Conservation (phyloP, 1,284 basidiomycete genomes). For the Trichosporon asahii region DNA sequence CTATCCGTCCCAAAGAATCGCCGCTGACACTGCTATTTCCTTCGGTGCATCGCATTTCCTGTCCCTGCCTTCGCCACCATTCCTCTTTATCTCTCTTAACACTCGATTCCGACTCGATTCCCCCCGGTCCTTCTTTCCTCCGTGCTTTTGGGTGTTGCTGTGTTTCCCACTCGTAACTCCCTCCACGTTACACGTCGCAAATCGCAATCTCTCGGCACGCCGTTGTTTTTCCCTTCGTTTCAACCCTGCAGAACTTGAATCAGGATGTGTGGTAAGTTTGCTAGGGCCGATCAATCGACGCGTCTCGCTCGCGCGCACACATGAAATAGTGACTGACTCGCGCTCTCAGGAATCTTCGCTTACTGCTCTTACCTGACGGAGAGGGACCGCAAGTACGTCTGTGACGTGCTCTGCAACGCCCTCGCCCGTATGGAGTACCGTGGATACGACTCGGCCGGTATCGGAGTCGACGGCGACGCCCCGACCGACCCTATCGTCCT, state of each 20-base stretch:
- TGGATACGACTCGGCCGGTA: conserved; percentile 91
- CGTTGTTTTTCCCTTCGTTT: not conserved
- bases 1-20: not conserved
- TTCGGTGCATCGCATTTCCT: not conserved
- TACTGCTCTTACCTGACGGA: conserved; percentile 92
- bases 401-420: conserved; percentile 88
- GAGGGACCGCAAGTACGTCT: conserved; percentile 89
- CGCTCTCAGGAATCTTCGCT: conserved; percentile 74
- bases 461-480: conserved; percentile 92
- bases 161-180: not conserved
- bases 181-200: conserved; percentile 4
- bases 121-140: not conserved
- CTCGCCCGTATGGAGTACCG: conserved; percentile 96
- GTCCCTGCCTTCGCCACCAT: not conserved
- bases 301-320: not conserved
- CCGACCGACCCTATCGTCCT: conserved; percentile 63
- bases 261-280: conserved; percentile 26
- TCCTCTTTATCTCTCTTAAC: not conserved
- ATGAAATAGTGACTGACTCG: not conserved
- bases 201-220: not conserved
- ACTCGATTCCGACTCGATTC: not conserved
- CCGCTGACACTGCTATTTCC: not conserved
- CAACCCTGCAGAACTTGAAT: conserved; percentile 4
- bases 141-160: not conserved
- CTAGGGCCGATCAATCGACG: not conserved